Evolutionary conservation across 163 green algal species (phyloP), one percentile per base, ranked within the genome.

Genomic region (Volvox carteri): DNA sequence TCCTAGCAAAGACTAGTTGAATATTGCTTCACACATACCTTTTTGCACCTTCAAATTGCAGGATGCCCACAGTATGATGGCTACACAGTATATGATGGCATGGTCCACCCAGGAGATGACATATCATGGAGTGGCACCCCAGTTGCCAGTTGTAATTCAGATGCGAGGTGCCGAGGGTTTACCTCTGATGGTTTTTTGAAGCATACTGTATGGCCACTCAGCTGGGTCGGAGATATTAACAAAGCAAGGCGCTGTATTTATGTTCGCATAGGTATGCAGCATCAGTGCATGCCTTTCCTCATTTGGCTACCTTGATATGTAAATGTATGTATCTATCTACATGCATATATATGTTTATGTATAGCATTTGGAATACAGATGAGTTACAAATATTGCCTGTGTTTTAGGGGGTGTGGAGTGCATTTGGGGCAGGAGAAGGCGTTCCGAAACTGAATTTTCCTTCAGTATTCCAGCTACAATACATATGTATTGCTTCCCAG

Each of bases 261-360:
- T 58, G 50, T 58, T 12, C 50, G 50, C 12, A 16, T 16, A 58
- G 50, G 50, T 70, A 7, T 70, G 58, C n/a, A 70, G 19, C 7
- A 70, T 33, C 14, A 37, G 18, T 70, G 58, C 23, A 33, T 70
- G 16, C n/a, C 19, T 70, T 11, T 35, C 58, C 11, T n/a, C 18
- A n/a, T n/a, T n/a, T n/a, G 19, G 23, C 23, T 37, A 33, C 58
- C 18, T 33, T 12, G 7, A 70, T 70, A 19, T 30, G 7, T 12
- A n/a, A n/a, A n/a, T 70, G 58, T 70, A 70, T 33, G 23, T 70
- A 70, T 70, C 11, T 70, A 70, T 70, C 19, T 70, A 70, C n/a
- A 70, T 44, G 67, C n/a, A 70, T 70, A 33, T 70, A 70, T 70
- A 70, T 70, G n/a, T 30, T 35, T 70, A 70, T 70, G 23, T 70